Percentiles rank a stretch among this genome's conserved stretches.
These are phyloP conservation scores for Ligustrum vulgare DNA, from an alignment of 257 asterid genomes.

Conservation along the genomic window DNA sequence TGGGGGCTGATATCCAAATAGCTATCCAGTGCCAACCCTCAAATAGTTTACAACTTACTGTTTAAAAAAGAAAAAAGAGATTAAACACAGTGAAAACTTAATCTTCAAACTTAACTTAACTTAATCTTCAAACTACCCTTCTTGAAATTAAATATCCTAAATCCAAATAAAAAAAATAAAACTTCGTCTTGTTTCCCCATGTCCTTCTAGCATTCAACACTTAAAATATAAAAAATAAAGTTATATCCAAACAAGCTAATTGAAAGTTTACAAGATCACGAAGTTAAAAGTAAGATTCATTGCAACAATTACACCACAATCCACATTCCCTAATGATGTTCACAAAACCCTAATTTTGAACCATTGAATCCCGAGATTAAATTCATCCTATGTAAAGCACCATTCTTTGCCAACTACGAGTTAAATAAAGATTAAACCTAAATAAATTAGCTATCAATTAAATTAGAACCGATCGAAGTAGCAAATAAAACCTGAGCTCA, in stretches of 20 bases:
- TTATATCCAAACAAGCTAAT: background rate
- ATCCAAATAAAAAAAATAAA: slow-evolving; percentile 1
- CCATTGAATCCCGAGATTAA: slow-evolving; percentile 8
- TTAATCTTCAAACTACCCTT: slow-evolving; percentile 7
- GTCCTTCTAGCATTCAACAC: slow-evolving; percentile 5
- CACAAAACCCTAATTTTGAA: slow-evolving; percentile 45
- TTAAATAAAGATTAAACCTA: slow-evolving; percentile 15
- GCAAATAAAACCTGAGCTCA: slow-evolving; percentile 20
- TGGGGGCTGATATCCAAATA: slow-evolving; percentile 40
- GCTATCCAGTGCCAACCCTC: slow-evolving; percentile 39
- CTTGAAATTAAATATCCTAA: slow-evolving; percentile 12
- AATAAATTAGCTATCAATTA: slow-evolving; percentile 18
- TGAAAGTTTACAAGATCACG: background rate
- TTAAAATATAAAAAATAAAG: background rate
- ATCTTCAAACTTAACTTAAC: slow-evolving; percentile 16
- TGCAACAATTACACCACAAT: slow-evolving; percentile 9
- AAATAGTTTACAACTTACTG: slow-evolving; percentile 1
- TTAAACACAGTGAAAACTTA: background rate
- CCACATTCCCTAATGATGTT: slow-evolving; percentile 1
- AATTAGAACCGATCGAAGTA: background rate
- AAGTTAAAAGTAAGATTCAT: slow-evolving; percentile 1
- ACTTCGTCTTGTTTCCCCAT: slow-evolving; percentile 7
- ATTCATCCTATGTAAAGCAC: slow-evolving; percentile 23
- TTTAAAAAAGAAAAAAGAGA: too few species aligned
- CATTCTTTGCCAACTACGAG: slow-evolving; percentile 23